phyloP scores from a whole-genome alignment of 1,139 yeast species.

The Candida freyschussii region DNA sequence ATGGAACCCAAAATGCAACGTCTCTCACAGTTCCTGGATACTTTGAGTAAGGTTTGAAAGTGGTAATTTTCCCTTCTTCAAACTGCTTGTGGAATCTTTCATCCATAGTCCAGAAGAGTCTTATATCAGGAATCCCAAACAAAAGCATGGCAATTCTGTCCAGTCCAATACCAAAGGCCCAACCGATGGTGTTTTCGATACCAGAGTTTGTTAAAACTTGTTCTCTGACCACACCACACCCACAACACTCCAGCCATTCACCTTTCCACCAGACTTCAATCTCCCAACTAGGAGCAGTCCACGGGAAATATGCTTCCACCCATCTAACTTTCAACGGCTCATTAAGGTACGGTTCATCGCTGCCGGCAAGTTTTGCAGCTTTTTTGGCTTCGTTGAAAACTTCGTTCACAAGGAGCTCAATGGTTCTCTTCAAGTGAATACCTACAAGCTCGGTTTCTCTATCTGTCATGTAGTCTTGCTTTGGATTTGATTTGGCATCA shows the following conservation, averaged over 20 bases:
- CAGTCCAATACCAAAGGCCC: constrained; percentile 98
- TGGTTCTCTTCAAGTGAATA: constrained; percentile 75
- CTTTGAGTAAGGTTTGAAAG: constrained; percentile 85
- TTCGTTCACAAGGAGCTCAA: constrained; percentile 77
- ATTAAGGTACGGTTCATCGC: constrained; percentile 54
- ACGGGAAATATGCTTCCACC: constrained; percentile 96
- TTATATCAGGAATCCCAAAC: constrained; percentile 91
- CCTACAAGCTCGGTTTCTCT: constrained; percentile 66
- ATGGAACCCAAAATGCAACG: constrained; percentile 85
- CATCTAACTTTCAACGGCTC: constrained; percentile 86
- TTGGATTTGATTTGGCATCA: constrained; percentile 64
- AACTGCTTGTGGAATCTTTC: constrained; percentile 76
- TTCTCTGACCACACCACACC: constrained; percentile 88
- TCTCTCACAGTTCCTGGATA: constrained; percentile 87
- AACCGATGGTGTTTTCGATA: constrained; percentile 63
- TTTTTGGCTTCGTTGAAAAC: constrained; percentile 73
- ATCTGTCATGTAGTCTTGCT: constrained; percentile 69
- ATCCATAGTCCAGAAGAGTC: constrained; percentile 89
- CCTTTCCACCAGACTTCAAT: constrained; percentile 99
- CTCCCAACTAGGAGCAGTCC: constrained; percentile 99
- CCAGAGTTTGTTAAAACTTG: constrained; percentile 74
- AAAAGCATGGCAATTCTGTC: constrained; percentile 95
- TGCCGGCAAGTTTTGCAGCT: constrained; percentile 65
- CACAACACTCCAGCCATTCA: constrained; percentile 97
- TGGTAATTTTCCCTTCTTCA: constrained; percentile 53